Base-by-base conservation (phyloP, 2,329 filamentous ascomycete genomes). In the Aspergillus sp. region DNA sequence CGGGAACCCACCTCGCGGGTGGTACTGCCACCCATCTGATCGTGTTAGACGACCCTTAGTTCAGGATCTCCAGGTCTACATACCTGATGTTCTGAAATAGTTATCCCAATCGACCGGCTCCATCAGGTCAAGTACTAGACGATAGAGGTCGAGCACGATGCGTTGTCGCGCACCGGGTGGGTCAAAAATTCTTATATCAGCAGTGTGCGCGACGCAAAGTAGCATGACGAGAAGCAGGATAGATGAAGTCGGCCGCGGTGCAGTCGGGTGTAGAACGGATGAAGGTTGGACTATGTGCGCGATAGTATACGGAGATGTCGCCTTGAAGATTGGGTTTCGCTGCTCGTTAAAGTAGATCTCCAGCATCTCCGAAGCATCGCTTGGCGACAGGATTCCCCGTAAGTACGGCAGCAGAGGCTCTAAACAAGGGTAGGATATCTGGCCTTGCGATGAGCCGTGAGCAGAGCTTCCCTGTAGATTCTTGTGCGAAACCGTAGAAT, bases 331-430 rank as follows among this genome's bases (percentile, higher is more conserved):
- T 6, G 58, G 58, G 17, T 60, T 60, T 48, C 58, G 46, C 46
- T 55, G 58, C n/a, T 60, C 58, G 25, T 60, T 60, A 19, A 60
- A 60, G 34, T 60, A 60, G 13, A 60, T 60, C 47, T 60, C 58
- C 7, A 60, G 58, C 58, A 60, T 60, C 47, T 60, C 58, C 2
- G 58, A 55, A 3, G 58, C 58, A 31, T 60, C 58, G 4, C 34
- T 49, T 7, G 58, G 31, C 2, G 58, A 47, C 4, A 60, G 25
- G 15, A 60, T 56, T 2, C 52, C 52, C 4, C 49, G 22, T 7
- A 60, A 19, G 46, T 60, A 60, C 1, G 58, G 58, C 17, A 60
- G 17, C 22, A 60, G 4, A 9, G 46, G 52, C 15, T 60, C 52
- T 11, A 60, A 30, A 30, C 58, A 60, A 23, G 58, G 52, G 19